Evolutionary conservation across 31 red algal species (phyloP).

Genomic region (Endocladia muricata): DNA sequence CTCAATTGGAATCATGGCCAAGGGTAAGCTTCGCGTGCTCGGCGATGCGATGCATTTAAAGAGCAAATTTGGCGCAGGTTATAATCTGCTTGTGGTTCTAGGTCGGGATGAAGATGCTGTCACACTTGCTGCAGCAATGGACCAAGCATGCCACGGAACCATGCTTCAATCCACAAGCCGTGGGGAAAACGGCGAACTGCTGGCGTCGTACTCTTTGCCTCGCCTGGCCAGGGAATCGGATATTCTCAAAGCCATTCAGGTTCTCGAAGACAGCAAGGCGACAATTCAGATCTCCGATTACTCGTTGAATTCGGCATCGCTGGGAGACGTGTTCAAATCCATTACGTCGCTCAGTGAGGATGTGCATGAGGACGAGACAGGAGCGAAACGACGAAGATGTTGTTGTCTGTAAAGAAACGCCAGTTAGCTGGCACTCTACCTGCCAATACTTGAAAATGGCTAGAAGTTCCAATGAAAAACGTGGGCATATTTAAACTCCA

Average conservation of each 20-base stretch:
- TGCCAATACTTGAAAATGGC: too few relatives aligned
- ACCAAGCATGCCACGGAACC: slow-evolving; percentile 17
- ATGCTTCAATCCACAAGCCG: background rate
- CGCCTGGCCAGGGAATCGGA: slow-evolving; percentile 34
- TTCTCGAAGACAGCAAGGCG: slow-evolving; percentile 35
- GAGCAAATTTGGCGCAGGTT: slow-evolving; percentile 90
- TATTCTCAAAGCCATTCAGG: slow-evolving; percentile 27
- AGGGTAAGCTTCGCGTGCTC: slow-evolving; percentile 80
- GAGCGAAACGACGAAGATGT: slow-evolving; percentile 3
- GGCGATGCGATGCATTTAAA: slow-evolving; percentile 91
- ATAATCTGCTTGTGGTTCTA: slow-evolving; percentile 56
- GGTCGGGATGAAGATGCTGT: background rate
- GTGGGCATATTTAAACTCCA: too few relatives aligned
- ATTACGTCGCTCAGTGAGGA: slow-evolving; percentile 75
- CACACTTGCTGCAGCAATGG: slow-evolving; percentile 15
- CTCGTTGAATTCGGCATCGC: slow-evolving; percentile 54
- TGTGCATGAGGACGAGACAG: slow-evolving; percentile 32
- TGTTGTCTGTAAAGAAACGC: too few relatives aligned
- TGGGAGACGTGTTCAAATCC: slow-evolving; percentile 70
- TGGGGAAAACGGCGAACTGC: slow-evolving; percentile 21
- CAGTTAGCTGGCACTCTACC: too few relatives aligned
- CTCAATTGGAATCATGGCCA: slow-evolving; percentile 90
- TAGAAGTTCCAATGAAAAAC: too few relatives aligned
- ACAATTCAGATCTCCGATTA: slow-evolving; percentile 42
- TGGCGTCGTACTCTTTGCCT: slow-evolving; percentile 47